Conservation (phyloP, 2,329 filamentous ascomycete genomes). For the Ophiostoma australiae region DNA sequence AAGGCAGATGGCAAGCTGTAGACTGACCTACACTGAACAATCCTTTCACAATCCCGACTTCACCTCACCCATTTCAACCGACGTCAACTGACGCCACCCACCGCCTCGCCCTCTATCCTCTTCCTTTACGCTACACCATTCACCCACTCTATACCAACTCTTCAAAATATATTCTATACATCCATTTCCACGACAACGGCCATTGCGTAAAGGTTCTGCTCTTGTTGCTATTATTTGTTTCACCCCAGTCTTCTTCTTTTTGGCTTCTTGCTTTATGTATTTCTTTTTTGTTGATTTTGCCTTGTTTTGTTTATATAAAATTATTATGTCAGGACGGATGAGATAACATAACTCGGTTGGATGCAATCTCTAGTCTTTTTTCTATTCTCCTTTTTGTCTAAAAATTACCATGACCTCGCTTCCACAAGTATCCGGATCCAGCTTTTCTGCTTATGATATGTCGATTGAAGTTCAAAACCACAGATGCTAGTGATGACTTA, state of each 20-base stretch:
- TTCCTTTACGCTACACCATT: neutral
- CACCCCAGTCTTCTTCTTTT: neutral
- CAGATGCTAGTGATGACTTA: too few species aligned
- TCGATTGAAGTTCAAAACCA: too few species aligned
- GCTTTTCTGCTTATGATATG: neutral
- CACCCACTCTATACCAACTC: neutral
- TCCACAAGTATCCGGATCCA: neutral
- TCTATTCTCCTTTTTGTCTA: neutral
- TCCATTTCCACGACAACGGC: conserved; percentile 6
- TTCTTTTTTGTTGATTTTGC: neutral
- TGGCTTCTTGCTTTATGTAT: neutral
- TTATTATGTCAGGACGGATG: conserved; percentile 9
- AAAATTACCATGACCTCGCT: neutral
- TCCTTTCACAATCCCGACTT: neutral
- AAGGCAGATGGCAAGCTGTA: conserved; percentile 66
- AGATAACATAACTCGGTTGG: conserved; percentile 9
- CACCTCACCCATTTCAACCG: neutral
- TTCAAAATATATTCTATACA: conserved; percentile 6
- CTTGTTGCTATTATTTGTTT: conserved; percentile 7
- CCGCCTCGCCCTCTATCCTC: neutral
- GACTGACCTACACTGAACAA: neutral
- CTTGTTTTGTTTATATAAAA: neutral
- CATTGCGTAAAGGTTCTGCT: neutral
- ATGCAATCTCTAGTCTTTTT: neutral
- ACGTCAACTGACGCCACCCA: neutral